Evolutionary conservation across 495 filamentous ascomycete species (phyloP), one percentile per base, ranked within the genome.

Genomic region (Aspergillus ostianus): DNA sequence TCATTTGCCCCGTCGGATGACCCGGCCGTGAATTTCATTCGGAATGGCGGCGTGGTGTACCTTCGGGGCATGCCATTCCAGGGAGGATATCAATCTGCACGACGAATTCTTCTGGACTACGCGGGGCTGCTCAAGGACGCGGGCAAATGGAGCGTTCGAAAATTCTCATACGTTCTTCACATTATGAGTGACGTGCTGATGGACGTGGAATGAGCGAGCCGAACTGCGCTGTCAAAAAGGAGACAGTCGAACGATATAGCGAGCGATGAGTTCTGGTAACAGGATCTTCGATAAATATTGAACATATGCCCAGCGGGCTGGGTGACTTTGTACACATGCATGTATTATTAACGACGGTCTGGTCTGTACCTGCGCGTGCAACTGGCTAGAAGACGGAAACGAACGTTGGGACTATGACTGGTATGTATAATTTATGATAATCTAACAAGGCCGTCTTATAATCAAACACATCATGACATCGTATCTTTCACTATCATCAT

Each of bases 151-250:
- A 79, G 73, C 52, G 74, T 77, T 18, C 70, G 77, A 53, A 78
- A 80, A 20, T 79, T 79, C 56, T 76, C 73, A 0, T 73, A 80
- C 59, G 76, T 82, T 55, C 69, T 82, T 20, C 73, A 79, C 55
- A 82, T 82, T 18, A 82, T 83, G 79, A 82, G 80, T 61, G 80
- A 82, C 71, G 80, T 79, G 23, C 65, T 83, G 6, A 80, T 64
- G 73, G 68, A 75, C 6, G 44, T 62, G 32, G 65, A 67, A n/a
- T 64, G 56, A 64, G 7, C 23, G 6, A 30, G 17, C 27, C 12
- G 3, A 27, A 12, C 32, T 50, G 46, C 29, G 1, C 7, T 32
- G 29, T 26, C 23, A 26, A 26, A 26, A 26, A 26, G 4, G 23
- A 26, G 23, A 26, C 23, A 26, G 23, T 32, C 30, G 6, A 12